Base-by-base conservation (phyloP, 169 alveolate species). In the Plasmodium blacklocki region DNA sequence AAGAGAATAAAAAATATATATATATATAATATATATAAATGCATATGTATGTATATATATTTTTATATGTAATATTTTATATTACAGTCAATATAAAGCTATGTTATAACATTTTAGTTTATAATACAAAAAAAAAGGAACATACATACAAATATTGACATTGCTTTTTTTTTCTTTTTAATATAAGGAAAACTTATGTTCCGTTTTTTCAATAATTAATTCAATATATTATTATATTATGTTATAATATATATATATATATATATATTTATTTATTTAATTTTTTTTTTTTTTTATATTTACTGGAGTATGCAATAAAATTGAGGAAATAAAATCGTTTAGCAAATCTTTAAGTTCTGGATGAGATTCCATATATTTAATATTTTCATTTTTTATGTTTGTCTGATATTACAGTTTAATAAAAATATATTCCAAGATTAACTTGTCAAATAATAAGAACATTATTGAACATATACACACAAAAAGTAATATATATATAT, bases 271-370 rank as follows among this genome's bases (percentile, higher is more conserved):
- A 23, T 29, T 26, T 26, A 64, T 56, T 50, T 19, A n/a, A n/a
- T 58, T 32, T 21, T n/a, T 71, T 60, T 18, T 14, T 29, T 67
- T 52, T 58, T 15, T 54, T 47, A 29, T 39, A 29, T 19, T 56
- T 83, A 83, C 91, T 26, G 91, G 91, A 39, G 91, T 70, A 83
- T 83, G 91, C 19, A 83, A 68, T 63, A 83, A 58, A 47, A 68
- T 66, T 32, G 91, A 83, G 23, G 91, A 83, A 14, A 83, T 83
- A 63, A 83, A 83, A 60, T 83, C 91, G 21, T 83, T 83, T 19
- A 83, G 58, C 43, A 83, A 50, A 45, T 68, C 83, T 60, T 72
- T 70, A 62, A 83, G 12, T 62, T 83, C 91, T 83, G 80, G 91
- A 29, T 83, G 91, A 14, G 50, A 18, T 68, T 83, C 85, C 91